Evolutionary conservation across 2,329 filamentous ascomycete species (phyloP).

Genomic region (Calycina herbarum): DNA sequence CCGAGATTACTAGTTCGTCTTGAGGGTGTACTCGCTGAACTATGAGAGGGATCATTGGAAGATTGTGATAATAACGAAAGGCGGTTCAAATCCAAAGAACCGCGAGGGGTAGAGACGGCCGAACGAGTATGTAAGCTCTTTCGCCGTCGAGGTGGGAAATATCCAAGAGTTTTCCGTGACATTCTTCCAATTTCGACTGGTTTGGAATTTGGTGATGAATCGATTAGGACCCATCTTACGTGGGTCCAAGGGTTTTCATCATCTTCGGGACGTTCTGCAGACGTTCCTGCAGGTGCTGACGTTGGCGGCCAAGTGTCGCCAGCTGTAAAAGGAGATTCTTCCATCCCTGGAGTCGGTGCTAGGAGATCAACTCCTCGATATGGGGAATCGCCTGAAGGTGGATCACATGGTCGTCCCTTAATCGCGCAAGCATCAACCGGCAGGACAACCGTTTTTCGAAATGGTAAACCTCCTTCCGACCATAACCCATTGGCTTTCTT

Average conservation of each 20-base stretch:
- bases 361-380: constrained; percentile 50
- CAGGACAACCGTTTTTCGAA: constrained; percentile 75
- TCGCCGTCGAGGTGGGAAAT: constrained; percentile 93
- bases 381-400: constrained; percentile 44
- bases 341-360: constrained; percentile 47
- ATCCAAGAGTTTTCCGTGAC: constrained; percentile 77
- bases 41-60: constrained; percentile 26
- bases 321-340: constrained; percentile 34
- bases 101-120: constrained; percentile 61
- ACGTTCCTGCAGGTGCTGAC: constrained; percentile 25
- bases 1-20: constrained; percentile 31
- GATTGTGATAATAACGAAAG: constrained; percentile 24
- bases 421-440: constrained; percentile 88
- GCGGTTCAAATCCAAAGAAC: constrained; percentile 31
- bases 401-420: constrained; percentile 70
- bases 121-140: constrained; percentile 58
- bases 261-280: constrained; percentile 37
- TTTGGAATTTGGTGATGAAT: constrained; percentile 59
- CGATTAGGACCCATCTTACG: constrained; percentile 84
- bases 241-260: constrained; percentile 79
- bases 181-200: constrained; percentile 86
- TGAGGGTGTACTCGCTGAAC: constrained; percentile 28
- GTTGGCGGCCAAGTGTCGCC: constrained; percentile 30
- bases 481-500: constrained; percentile 90
- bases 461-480: constrained; percentile 89